Evolutionary conservation across 1,284 basidiomycete species (phyloP).

Genomic region (Trichosporon asahii): DNA sequence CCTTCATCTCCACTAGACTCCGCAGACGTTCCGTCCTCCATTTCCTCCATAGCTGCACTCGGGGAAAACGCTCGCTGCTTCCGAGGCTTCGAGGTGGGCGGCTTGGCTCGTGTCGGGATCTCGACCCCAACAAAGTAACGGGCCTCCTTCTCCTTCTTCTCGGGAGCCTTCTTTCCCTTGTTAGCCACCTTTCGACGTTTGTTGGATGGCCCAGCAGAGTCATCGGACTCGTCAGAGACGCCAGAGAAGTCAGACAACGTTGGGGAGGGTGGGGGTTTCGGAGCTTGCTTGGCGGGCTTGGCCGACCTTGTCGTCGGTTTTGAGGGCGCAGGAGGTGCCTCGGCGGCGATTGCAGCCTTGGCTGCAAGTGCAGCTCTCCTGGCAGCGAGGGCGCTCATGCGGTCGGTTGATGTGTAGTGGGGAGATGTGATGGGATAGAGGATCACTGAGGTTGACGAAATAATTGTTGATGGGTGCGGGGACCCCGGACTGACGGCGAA

Average conservation of each 20-base stretch:
- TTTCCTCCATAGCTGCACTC: slow-evolving; percentile 28
- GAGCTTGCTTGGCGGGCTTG: not conserved
- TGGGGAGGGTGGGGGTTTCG: slow-evolving; percentile 10
- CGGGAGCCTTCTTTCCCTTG: slow-evolving; percentile 10
- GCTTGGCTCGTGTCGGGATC: not conserved
- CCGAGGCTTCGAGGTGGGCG: not conserved
- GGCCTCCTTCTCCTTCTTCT: slow-evolving; percentile 14
- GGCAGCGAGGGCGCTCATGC: slow-evolving; percentile 37
- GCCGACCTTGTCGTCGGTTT: not conserved
- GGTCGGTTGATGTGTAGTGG: not conserved
- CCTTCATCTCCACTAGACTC: slow-evolving; percentile 19
- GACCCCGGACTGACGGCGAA: not conserved
- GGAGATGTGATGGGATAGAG: not conserved
- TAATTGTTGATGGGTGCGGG: slow-evolving; percentile 6
- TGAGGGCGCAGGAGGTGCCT: not conserved
- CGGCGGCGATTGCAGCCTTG: slow-evolving; percentile 14
- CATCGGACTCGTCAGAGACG: slow-evolving; percentile 11
- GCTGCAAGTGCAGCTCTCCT: slow-evolving; percentile 26
- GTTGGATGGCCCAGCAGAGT: slow-evolving; percentile 13
- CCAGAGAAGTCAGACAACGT: slow-evolving; percentile 10
- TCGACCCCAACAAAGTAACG: not conserved
- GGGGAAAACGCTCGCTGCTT: slow-evolving; percentile 34
- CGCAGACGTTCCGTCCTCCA: slow-evolving; percentile 3
- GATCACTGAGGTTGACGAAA: not conserved
- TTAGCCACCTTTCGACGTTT: slow-evolving; percentile 19